Evolutionary conservation across 2,329 filamentous ascomycete species (phyloP).

Genomic region (Fusarium sp.): DNA sequence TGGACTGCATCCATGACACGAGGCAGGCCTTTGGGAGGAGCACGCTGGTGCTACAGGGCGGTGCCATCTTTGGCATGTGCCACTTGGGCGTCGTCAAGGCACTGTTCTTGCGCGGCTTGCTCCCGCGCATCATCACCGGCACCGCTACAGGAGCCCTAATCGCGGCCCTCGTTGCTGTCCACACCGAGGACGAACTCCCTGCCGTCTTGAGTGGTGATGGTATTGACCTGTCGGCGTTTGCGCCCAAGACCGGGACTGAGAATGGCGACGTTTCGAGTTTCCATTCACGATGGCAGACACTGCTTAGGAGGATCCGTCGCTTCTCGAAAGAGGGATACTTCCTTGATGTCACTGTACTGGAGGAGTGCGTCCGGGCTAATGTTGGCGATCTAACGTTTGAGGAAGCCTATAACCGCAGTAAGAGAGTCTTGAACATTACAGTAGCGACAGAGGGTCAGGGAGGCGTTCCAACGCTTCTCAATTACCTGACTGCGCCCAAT

Average conservation of each 20-base stretch:
- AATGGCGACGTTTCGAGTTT: slow-evolving; percentile 48
- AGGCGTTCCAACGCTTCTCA: slow-evolving; percentile 85
- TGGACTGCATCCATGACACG: slow-evolving; percentile 88
- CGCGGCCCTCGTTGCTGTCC: slow-evolving; percentile 86
- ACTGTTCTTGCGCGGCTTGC: slow-evolving; percentile 79
- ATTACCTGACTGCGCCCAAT: slow-evolving; percentile 92
- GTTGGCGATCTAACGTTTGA: slow-evolving; percentile 92
- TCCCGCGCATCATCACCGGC: slow-evolving; percentile 91
- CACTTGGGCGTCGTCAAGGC: slow-evolving; percentile 93
- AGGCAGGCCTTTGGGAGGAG: slow-evolving; percentile 89
- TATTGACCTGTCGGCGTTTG: slow-evolving; percentile 86
- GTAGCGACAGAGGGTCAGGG: slow-evolving; percentile 79
- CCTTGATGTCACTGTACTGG: slow-evolving; percentile 82
- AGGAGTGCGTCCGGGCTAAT: slow-evolving; percentile 85
- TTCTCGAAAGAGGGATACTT: slow-evolving; percentile 84
- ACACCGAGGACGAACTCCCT: slow-evolving; percentile 86
- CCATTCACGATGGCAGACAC: slow-evolving; percentile 63
- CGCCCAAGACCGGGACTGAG: slow-evolving; percentile 49
- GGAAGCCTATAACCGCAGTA: slow-evolving; percentile 88
- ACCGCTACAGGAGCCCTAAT: slow-evolving; percentile 92
- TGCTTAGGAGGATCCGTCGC: slow-evolving; percentile 73
- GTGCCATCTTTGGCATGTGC: slow-evolving; percentile 90
- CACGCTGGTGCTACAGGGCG: slow-evolving; percentile 87
- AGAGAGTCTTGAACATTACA: slow-evolving; percentile 90
- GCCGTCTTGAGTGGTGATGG: slow-evolving; percentile 80